phyloP scores from a whole-genome alignment of 768 basidiomycete species.

The Pleurotus djamor region DNA sequence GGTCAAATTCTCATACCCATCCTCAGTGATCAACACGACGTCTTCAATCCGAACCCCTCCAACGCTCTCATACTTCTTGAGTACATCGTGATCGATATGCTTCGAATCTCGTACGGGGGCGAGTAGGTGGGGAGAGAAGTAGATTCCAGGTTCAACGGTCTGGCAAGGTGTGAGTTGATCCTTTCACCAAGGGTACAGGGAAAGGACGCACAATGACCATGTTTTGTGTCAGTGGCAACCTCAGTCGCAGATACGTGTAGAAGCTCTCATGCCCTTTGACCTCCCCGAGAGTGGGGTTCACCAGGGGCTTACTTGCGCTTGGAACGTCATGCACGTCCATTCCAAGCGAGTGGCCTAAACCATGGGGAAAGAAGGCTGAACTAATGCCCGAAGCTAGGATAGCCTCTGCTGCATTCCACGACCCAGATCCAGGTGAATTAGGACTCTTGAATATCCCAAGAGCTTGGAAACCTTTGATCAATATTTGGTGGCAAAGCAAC shows the following conservation, averaged over 20 bases:
- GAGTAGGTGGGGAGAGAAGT: slow-evolving; percentile 83
- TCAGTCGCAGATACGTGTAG: slow-evolving; percentile 77
- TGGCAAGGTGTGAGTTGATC: slow-evolving; percentile 20
- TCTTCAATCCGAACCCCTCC: slow-evolving; percentile 97
- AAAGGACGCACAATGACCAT: slow-evolving; percentile 80
- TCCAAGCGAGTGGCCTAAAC: slow-evolving; percentile 87
- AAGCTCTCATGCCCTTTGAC: slow-evolving; percentile 56
- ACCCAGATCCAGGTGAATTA: slow-evolving; percentile 42
- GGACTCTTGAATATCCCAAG: slow-evolving; percentile 83
- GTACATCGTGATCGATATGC: slow-evolving; percentile 66
- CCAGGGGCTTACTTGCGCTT: slow-evolving; percentile 69
- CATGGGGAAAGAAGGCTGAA: slow-evolving; percentile 93
- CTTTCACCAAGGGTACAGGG: not conserved
- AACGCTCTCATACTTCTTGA: slow-evolving; percentile 73
- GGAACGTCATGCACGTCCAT: slow-evolving; percentile 95
- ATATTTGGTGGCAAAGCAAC: slow-evolving; percentile 74
- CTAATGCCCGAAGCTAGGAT: slow-evolving; percentile 78
- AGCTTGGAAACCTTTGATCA: slow-evolving; percentile 78
- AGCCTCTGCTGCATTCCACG: slow-evolving; percentile 60
- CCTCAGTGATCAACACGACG: slow-evolving; percentile 73
- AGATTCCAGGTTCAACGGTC: slow-evolving; percentile 91
- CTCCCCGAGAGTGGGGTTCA: slow-evolving; percentile 48
- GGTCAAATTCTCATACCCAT: slow-evolving; percentile 83
- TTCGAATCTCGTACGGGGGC: slow-evolving; percentile 57
- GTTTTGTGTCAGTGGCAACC: slow-evolving; percentile 66